Evolutionary conservation across 768 basidiomycete species (phyloP).

Genomic region (Trametes sanguinea): DNA sequence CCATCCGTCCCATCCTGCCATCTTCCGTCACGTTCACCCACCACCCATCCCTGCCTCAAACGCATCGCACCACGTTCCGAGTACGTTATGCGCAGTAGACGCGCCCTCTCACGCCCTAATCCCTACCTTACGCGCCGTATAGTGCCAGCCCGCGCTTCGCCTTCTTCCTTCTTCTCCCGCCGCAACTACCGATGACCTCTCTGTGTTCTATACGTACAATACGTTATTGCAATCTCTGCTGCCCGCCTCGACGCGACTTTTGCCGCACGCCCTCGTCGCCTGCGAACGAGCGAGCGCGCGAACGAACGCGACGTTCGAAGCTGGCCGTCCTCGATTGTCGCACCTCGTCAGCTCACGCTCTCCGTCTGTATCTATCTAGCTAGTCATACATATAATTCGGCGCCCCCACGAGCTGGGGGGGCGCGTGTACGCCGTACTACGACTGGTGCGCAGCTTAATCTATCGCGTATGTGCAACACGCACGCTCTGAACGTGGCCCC

Average conservation of each 20-base stretch:
- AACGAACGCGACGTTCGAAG: no score
- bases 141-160: neutral
- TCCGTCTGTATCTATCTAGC: no score
- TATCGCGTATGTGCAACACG: no score
- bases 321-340: no score
- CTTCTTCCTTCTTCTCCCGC: neutral
- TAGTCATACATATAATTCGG: no score
- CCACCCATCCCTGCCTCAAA: neutral
- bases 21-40: neutral
- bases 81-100: constrained; percentile 9
- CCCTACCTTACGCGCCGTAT: constrained; percentile 17
- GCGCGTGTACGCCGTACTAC: no score
- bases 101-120: constrained; percentile 5
- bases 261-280: no score
- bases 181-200: neutral
- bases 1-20: neutral
- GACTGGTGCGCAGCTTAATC: no score
- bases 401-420: no score
- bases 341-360: no score
- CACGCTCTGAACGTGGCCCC: no score
- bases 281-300: no score
- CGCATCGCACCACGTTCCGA: neutral
- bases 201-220: constrained; percentile 1
- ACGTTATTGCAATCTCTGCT: constrained; percentile 6
- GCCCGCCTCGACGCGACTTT: neutral